phyloP scores from a whole-genome alignment of 768 basidiomycete genomes.

The Xerocomellus amylosporus region DNA sequence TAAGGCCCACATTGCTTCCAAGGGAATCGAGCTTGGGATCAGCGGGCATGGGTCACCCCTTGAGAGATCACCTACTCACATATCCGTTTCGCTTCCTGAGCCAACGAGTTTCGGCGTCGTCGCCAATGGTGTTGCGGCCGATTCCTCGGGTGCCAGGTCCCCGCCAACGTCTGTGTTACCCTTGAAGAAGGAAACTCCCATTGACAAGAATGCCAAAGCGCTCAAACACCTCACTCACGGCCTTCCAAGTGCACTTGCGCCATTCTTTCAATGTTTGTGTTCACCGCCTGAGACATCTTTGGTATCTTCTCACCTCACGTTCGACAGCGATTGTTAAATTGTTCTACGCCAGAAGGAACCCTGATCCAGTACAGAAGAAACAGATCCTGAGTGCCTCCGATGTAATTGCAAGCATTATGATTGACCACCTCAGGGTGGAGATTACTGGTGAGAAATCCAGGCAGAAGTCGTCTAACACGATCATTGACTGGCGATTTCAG shows the following conservation, averaged over 20 bases:
- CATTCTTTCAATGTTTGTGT: slow-evolving; percentile 80
- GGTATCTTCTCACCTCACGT: slow-evolving; percentile 10
- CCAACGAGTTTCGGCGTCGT: slow-evolving; percentile 31
- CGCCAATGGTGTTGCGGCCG: slow-evolving; percentile 30
- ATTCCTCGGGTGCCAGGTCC: slow-evolving; percentile 20
- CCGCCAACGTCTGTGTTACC: slow-evolving; percentile 26
- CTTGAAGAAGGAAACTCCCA: slow-evolving; percentile 43
- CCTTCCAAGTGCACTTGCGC: slow-evolving; percentile 68
- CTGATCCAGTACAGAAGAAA: slow-evolving; percentile 71
- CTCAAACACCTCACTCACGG: slow-evolving; percentile 79
- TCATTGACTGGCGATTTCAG: slow-evolving; percentile 21
- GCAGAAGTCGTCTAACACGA: slow-evolving; percentile 12
- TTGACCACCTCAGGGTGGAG: slow-evolving; percentile 61
- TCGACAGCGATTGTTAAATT: slow-evolving; percentile 77
- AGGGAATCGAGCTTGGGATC: slow-evolving; percentile 50
- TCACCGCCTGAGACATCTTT: not conserved
- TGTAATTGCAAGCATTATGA: slow-evolving; percentile 68
- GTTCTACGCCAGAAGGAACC: slow-evolving; percentile 76
- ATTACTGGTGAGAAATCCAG: slow-evolving; percentile 45
- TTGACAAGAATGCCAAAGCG: slow-evolving; percentile 67
- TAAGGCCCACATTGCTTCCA: slow-evolving; percentile 53
- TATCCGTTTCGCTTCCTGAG: slow-evolving; percentile 41
- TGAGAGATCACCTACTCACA: slow-evolving; percentile 46
- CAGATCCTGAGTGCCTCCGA: slow-evolving; percentile 70
- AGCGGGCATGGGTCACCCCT: slow-evolving; percentile 45